Conservation (phyloP, 169 alveolate genomes). For the Eimeria falciformis region DNA sequence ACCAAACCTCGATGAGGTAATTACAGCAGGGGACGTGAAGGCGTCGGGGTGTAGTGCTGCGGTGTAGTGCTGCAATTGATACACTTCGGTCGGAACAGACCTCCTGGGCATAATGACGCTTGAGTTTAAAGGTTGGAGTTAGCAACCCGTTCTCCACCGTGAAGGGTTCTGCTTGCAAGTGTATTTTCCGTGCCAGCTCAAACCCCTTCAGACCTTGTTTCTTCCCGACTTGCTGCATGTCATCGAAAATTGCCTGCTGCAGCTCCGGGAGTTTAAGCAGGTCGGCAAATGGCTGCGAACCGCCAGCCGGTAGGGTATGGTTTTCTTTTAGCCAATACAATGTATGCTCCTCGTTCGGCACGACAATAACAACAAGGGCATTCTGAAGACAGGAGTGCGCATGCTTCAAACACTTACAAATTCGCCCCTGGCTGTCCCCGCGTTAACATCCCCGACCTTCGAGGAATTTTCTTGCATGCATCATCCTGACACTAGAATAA, state of each 20-base stretch:
- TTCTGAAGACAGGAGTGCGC: slow-evolving; percentile 62
- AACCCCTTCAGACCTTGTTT: slow-evolving; percentile 73
- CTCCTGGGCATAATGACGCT: slow-evolving; percentile 74
- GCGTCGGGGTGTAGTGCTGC: slow-evolving; percentile 6
- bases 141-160: slow-evolving; percentile 78
- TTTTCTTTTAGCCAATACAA: slow-evolving; percentile 48
- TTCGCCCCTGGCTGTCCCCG: too few relatives aligned
- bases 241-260: slow-evolving; percentile 55
- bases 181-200: slow-evolving; percentile 60
- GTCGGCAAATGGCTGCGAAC: slow-evolving; percentile 10
- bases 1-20: neutral
- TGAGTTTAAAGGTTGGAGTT: slow-evolving; percentile 80
- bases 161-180: slow-evolving; percentile 76
- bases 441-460: too few relatives aligned
- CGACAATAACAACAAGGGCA: slow-evolving; percentile 74
- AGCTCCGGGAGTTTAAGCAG: slow-evolving; percentile 48
- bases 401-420: too few relatives aligned
- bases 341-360: slow-evolving; percentile 72
- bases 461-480: too few relatives aligned
- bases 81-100: slow-evolving; percentile 15
- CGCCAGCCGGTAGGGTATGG: neutral
- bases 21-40: neutral
- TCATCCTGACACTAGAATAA: too few relatives aligned
- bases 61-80: neutral
- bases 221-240: slow-evolving; percentile 71